Percentiles rank a stretch among this genome's conserved stretches.
These are phyloP conservation scores for Eutrema japonicum DNA, from an alignment of 345 rosid species.

Conservation along the genomic window DNA sequence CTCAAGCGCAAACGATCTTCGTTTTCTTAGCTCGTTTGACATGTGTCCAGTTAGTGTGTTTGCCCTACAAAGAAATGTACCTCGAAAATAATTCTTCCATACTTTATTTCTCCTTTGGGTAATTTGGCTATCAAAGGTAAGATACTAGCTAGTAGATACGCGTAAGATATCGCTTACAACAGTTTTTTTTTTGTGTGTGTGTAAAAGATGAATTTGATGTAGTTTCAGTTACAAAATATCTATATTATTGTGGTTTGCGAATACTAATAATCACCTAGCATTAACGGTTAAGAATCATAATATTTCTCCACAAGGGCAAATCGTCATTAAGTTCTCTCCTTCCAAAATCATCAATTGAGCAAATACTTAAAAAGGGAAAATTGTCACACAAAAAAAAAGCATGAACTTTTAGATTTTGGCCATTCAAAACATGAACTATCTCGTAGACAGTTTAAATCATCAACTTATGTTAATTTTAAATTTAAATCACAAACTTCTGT, in stretches of 20 bases:
- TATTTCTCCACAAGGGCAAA: constrained; percentile 13
- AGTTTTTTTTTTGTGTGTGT: too few relatives aligned
- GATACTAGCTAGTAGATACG: not conserved
- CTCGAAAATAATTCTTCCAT: not conserved
- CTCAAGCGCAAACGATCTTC: not conserved
- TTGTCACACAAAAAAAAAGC: too few relatives aligned
- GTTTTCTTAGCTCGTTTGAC: not conserved
- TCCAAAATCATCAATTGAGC: constrained; percentile 26
- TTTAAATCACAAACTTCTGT: too few relatives aligned
- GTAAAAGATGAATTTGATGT: too few relatives aligned
- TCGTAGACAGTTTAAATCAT: too few relatives aligned
- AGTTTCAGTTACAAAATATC: constrained; percentile 9
- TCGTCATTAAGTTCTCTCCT: constrained; percentile 36
- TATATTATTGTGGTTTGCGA: not conserved
- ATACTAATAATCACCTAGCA: constrained; percentile 28
- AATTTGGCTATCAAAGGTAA: constrained; percentile 30
- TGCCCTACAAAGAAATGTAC: constrained; percentile 7
- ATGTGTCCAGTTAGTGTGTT: constrained; percentile 47
- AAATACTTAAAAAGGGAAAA: constrained; percentile 28
- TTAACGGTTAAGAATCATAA: constrained; percentile 33
- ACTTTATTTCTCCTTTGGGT: constrained; percentile 21
- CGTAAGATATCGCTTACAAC: constrained; percentile 14
- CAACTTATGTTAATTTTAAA: too few relatives aligned
- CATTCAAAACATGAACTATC: too few relatives aligned
- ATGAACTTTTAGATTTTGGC: too few relatives aligned